phyloP scores from a whole-genome alignment of 2,329 filamentous ascomycete species.

The Verruconis gallopava region DNA sequence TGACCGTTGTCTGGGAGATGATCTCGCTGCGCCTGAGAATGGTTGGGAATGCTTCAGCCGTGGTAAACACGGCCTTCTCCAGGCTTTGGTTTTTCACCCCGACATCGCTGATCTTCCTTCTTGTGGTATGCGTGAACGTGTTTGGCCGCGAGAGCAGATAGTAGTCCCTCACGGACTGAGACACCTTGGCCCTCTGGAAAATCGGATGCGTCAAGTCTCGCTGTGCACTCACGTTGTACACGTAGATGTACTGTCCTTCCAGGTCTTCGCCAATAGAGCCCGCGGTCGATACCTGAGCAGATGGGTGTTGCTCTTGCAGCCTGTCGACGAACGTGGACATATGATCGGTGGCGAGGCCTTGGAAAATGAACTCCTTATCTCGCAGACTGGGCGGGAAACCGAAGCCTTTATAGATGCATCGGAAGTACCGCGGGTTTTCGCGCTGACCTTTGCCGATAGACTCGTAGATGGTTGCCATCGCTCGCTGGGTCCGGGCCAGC shows the following conservation, averaged over 20 bases:
- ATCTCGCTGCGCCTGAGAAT: constrained; percentile 83
- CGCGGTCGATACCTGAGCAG: constrained; percentile 64
- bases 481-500: constrained; percentile 73
- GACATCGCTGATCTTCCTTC: constrained; percentile 54
- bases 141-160: constrained; percentile 66
- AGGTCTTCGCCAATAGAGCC: constrained; percentile 61
- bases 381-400: constrained; percentile 71
- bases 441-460: constrained; percentile 71
- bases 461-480: constrained; percentile 88
- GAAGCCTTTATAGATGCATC: constrained; percentile 76
- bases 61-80: constrained; percentile 75
- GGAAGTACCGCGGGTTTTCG: constrained; percentile 74
- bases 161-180: constrained; percentile 75
- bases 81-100: constrained; percentile 59
- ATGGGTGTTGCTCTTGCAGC: constrained; percentile 81
- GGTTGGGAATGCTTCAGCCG: constrained; percentile 78
- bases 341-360: constrained; percentile 65
- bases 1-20: constrained; percentile 51
- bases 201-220: constrained; percentile 72
- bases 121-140: constrained; percentile 63
- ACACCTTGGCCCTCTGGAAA: constrained; percentile 76
- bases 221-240: constrained; percentile 69
- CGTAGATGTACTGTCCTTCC: constrained; percentile 80
- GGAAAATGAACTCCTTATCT: constrained; percentile 88
- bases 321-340: constrained; percentile 75